phyloP scores from a whole-genome alignment of 352 stramenopile species.

The Pythium coloratum region DNA sequence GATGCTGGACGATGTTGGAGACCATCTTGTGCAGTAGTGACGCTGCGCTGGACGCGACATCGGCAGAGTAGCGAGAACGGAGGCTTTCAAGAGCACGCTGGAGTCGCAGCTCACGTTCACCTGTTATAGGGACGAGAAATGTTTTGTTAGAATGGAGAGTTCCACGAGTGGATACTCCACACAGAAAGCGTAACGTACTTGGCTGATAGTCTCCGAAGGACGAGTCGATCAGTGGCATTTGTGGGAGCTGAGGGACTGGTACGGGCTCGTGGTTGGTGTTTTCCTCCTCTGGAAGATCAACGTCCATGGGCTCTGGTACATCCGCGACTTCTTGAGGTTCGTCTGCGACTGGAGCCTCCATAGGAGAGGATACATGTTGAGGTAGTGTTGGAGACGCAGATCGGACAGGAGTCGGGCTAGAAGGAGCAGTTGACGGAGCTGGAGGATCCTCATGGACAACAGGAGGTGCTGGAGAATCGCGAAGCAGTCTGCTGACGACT shows the following conservation, averaged over 20 bases:
- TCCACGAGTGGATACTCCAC: too few species aligned
- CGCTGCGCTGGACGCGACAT: slow-evolving; percentile 37
- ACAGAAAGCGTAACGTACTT: slow-evolving; percentile 32
- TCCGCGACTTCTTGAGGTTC: neutral
- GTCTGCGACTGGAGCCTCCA: neutral
- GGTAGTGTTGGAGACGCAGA: neutral
- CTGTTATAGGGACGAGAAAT: slow-evolving; percentile 19
- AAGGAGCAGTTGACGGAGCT: neutral
- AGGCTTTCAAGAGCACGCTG: slow-evolving; percentile 43
- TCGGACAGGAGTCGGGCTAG: neutral
- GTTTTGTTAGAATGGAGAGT: neutral
- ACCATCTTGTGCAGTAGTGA: slow-evolving; percentile 69
- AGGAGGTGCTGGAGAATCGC: neutral
- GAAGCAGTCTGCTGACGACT: slow-evolving; percentile 35
- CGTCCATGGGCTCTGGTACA: slow-evolving; percentile 9
- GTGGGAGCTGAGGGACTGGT: neutral
- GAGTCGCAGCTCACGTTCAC: slow-evolving; percentile 60
- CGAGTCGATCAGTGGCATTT: slow-evolving; percentile 11
- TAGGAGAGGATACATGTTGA: neutral
- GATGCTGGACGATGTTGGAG: slow-evolving; percentile 69
- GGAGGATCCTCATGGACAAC: neutral
- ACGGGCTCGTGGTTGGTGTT: neutral
- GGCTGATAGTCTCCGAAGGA: slow-evolving; percentile 36
- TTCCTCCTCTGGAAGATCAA: neutral
- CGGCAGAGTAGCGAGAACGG: slow-evolving; percentile 30